Percentiles rank a stretch among this genome's conserved stretches.
Conservation (phyloP, 75 land plant genomes). For the Ceratopteris richardii region DNA sequence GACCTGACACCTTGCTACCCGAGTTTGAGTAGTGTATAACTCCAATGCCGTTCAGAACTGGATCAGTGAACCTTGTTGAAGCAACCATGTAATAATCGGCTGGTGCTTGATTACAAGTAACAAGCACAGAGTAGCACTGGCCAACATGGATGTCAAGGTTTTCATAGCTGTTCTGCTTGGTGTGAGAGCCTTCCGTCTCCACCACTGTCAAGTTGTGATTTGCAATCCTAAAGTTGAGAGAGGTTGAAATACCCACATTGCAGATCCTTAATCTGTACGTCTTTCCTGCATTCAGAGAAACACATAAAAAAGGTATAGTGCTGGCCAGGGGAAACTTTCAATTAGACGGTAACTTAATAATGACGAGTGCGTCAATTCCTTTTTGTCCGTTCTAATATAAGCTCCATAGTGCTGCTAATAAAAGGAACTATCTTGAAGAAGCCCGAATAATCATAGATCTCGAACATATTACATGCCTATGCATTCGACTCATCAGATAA, state of each 20-base stretch:
- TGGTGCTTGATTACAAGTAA: slow-evolving; percentile 59
- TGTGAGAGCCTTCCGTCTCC: slow-evolving; percentile 87
- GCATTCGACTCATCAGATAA: too few species aligned
- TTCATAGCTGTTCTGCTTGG: slow-evolving; percentile 50
- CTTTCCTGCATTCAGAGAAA: slow-evolving; percentile 73
- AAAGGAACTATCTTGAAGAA: too few species aligned
- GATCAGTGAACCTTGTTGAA: slow-evolving; percentile 58
- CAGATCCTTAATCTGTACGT: slow-evolving; percentile 78
- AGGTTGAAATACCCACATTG: slow-evolving; percentile 64
- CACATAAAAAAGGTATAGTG: too few species aligned
- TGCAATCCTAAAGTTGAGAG: slow-evolving; percentile 80
- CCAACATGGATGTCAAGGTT: slow-evolving; percentile 81
- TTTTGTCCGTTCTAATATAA: too few species aligned
- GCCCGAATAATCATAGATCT: too few species aligned
- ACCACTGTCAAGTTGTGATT: slow-evolving; percentile 72
- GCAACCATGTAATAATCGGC: slow-evolving; percentile 73
- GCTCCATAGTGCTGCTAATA: too few species aligned
- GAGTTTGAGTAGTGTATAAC: slow-evolving; percentile 69
- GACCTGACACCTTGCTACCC: slow-evolving; percentile 26
- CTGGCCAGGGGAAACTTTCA: too few species aligned
- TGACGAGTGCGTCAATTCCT: background rate
- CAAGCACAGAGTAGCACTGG: slow-evolving; percentile 70
- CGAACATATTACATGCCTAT: too few species aligned
- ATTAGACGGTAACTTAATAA: too few species aligned
- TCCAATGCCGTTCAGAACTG: slow-evolving; percentile 46